These are phyloP conservation scores for Hypsizygus ulmarius DNA, from an alignment of 1,284 basidiomycete genomes.

Conservation along the genomic window DNA sequence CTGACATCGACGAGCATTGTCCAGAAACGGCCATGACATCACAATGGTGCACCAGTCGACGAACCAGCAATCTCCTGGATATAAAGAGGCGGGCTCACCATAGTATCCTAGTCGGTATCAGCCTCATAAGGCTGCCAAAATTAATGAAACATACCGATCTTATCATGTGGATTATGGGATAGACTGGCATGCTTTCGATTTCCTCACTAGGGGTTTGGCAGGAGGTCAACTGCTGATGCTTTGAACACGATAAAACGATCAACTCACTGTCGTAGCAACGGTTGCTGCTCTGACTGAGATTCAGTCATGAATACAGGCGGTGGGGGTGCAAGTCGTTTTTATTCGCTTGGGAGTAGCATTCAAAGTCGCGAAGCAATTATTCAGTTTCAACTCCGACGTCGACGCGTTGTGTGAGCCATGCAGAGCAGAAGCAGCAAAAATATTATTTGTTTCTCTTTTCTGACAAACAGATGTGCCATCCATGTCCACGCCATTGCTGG, in stretches of 20 bases:
- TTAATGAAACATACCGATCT: slow-evolving; percentile 42
- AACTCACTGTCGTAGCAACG: slow-evolving; percentile 34
- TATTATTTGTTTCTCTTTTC: no score
- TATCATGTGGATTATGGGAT: slow-evolving; percentile 73
- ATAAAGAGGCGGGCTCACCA: slow-evolving; percentile 36
- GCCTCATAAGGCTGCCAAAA: not conserved
- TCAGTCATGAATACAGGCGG: slow-evolving; percentile 26
- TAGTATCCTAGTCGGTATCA: slow-evolving; percentile 48
- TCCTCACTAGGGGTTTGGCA: slow-evolving; percentile 33
- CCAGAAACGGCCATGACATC: slow-evolving; percentile 9
- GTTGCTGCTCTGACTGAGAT: slow-evolving; percentile 33
- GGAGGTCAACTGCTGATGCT: not conserved
- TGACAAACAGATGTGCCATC: no score
- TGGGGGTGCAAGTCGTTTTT: slow-evolving; percentile 7
- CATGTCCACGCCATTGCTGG: no score
- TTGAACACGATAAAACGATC: slow-evolving; percentile 3
- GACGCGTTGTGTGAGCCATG: not conserved
- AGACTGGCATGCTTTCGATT: slow-evolving; percentile 57
- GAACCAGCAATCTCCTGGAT: not conserved
- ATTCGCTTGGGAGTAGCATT: not conserved
- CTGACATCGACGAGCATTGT: not conserved
- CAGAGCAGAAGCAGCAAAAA: not conserved
- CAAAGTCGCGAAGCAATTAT: not conserved
- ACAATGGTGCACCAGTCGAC: slow-evolving; percentile 1
- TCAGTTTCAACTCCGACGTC: not conserved